phyloP scores from a whole-genome alignment of 108 stramenopile species.

The Fistulifera pelliculosa region DNA sequence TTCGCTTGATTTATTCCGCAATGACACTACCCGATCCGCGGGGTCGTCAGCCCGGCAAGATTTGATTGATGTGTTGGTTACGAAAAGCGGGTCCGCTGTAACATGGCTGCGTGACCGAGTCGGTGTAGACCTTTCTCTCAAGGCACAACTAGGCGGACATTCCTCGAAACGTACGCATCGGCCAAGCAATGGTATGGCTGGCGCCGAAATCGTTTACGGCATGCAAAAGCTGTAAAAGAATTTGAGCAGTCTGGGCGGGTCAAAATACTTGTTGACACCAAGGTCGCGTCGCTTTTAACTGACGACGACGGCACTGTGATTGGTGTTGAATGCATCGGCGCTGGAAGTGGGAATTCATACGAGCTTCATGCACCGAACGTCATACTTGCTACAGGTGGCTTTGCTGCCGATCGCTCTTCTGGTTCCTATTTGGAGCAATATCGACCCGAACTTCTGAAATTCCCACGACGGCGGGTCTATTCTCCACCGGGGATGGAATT shows the following conservation, averaged over 20 bases:
- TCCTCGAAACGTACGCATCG: constrained; percentile 75
- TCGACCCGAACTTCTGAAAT: constrained; percentile 76
- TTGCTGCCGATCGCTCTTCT: constrained; percentile 65
- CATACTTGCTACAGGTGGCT: constrained; percentile 87
- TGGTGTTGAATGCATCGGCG: constrained; percentile 39
- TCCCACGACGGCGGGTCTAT: constrained; percentile 84
- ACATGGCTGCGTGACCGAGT: constrained; percentile 72
- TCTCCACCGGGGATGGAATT: constrained; percentile 91
- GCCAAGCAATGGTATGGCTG: constrained; percentile 82
- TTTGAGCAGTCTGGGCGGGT: constrained; percentile 72
- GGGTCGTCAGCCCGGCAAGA: constrained; percentile 49
- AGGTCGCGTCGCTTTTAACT: constrained; percentile 46
- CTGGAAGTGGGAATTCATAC: constrained; percentile 7
- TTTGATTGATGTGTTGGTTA: constrained; percentile 66
- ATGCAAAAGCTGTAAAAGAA: constrained; percentile 71
- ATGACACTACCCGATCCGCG: constrained; percentile 74
- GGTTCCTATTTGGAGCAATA: constrained; percentile 67
- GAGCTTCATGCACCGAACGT: constrained; percentile 52
- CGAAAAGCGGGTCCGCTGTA: constrained; percentile 68
- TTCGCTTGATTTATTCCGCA: constrained; percentile 56
- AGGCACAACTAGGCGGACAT: constrained; percentile 88
- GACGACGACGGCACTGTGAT: constrained; percentile 47
- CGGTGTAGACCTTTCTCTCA: constrained; percentile 70
- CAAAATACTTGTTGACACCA: constrained; percentile 62
- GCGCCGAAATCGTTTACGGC: constrained; percentile 81